These are phyloP conservation scores for Alliaria petiolata DNA, from an alignment of 345 rosid genomes.

Conservation along the genomic window DNA sequence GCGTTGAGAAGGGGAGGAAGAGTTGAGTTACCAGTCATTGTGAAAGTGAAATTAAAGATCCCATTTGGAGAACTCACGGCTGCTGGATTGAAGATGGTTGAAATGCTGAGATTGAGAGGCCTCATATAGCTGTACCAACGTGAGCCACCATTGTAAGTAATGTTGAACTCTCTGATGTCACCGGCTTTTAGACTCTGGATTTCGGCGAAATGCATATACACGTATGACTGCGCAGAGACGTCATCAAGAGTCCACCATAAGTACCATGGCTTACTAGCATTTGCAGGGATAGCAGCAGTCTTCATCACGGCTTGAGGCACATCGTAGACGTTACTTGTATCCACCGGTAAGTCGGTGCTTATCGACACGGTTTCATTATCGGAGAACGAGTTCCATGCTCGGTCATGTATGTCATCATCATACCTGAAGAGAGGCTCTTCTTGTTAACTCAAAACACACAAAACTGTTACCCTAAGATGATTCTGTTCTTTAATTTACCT, in stretches of 20 bases:
- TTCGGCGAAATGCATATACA: slow-evolving; percentile 45
- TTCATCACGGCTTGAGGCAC: slow-evolving; percentile 33
- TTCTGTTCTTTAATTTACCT: background rate
- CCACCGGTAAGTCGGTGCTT: background rate
- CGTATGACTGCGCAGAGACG: background rate
- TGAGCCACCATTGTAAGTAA: slow-evolving; percentile 18
- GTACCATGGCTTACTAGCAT: background rate
- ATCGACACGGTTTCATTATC: background rate
- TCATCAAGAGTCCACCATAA: background rate
- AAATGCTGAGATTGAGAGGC: slow-evolving; percentile 13
- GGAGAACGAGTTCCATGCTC: slow-evolving; percentile 18
- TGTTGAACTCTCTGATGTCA: slow-evolving; percentile 32
- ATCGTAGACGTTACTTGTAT: background rate
- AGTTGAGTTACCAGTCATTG: slow-evolving; percentile 26
- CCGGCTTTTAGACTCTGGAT: background rate
- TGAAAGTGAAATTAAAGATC: background rate
- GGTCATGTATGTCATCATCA: slow-evolving; percentile 37
- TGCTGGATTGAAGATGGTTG: background rate
- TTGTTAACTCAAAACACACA: slow-evolving; percentile 22
- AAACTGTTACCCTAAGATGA: background rate
- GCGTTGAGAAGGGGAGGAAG: slow-evolving; percentile 41
- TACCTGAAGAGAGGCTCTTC: slow-evolving; percentile 24
- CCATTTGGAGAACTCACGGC: background rate
- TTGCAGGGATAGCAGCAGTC: slow-evolving; percentile 29
- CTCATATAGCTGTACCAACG: slow-evolving; percentile 9